Evolutionary conservation across 1,284 basidiomycete genomes (phyloP).

Genomic region (Erythrobasidium hasegawianum): DNA sequence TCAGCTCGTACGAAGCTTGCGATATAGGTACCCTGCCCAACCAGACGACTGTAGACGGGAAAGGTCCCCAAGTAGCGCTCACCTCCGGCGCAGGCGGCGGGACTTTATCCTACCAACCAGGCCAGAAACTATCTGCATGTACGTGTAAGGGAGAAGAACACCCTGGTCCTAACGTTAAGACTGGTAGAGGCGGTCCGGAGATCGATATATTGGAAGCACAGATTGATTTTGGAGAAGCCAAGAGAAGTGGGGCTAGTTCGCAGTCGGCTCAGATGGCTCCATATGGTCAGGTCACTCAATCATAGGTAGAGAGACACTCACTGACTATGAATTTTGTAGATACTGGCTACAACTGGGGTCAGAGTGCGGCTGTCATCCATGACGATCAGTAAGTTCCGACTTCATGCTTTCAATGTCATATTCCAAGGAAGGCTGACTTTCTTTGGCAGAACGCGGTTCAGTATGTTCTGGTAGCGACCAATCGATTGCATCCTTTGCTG

Average conservation of each 20-base stretch:
- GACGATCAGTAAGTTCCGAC: neutral
- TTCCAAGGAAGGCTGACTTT: neutral
- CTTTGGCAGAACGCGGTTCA: neutral
- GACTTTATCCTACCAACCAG: slow-evolving; percentile 47
- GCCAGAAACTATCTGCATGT: slow-evolving; percentile 56
- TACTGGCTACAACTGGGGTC: neutral
- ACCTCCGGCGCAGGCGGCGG: slow-evolving; percentile 40
- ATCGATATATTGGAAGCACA: slow-evolving; percentile 66
- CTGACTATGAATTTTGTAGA: neutral
- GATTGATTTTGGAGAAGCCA: slow-evolving; percentile 47
- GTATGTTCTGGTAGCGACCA: neutral
- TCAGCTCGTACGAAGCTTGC: slow-evolving; percentile 55
- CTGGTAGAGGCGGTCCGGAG: slow-evolving; percentile 61
- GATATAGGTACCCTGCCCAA: slow-evolving; percentile 58
- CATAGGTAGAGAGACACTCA: neutral
- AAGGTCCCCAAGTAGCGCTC: slow-evolving; percentile 49
- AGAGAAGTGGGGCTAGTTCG: slow-evolving; percentile 60
- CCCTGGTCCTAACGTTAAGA: slow-evolving; percentile 57
- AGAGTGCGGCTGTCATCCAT: neutral
- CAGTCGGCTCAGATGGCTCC: slow-evolving; percentile 72
- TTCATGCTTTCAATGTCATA: neutral
- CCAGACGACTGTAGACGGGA: slow-evolving; percentile 51
- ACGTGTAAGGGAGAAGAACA: slow-evolving; percentile 60
- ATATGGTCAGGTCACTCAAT: slow-evolving; percentile 29
- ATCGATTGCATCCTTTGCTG: slow-evolving; percentile 51